Evolutionary conservation across 768 basidiomycete species (phyloP), one percentile per base, ranked within the genome.

Genomic region (Epithele typhae): DNA sequence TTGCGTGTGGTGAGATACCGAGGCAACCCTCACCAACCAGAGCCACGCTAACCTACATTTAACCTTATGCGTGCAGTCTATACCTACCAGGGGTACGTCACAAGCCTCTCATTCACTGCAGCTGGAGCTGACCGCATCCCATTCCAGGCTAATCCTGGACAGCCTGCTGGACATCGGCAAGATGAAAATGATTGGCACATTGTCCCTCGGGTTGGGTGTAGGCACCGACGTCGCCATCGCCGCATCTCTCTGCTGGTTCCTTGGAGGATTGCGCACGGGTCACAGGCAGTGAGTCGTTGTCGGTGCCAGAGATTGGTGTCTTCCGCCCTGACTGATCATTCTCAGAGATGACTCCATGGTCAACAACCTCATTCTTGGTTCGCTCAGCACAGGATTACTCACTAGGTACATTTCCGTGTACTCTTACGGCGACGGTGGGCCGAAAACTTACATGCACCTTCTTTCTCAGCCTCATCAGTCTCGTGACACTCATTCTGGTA

Each of bases 261-360:
- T 84, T 52, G 73, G 75, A 45, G 68, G 57, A 41, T 68, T 83
- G 52, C 70, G 78, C 36, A 77, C 77, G 1, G 77, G 73, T 15
- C 72, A 75, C 48, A 55, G 79, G 73, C 55, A 25, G 68, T 61
- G 32, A 44, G 23, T 36, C 8, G 27, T 7, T n/a, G n/a, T n/a
- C n/a, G n/a, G n/a, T n/a, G n/a, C n/a, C n/a, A n/a, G n/a, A n/a
- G n/a, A n/a, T n/a, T n/a, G n/a, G n/a, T n/a, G n/a, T n/a, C n/a
- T n/a, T n/a, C n/a, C n/a, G n/a, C n/a, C n/a, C n/a, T n/a, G n/a
- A n/a, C n/a, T n/a, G n/a, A n/a, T n/a, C n/a, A n/a, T n/a, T n/a
- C n/a, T n/a, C 56, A 83, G 80, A 42, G 71, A 75, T 23, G 73
- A 83, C 59, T 71, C 77, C 1, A 62, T 82, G n/a, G 72, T 84